Conservation (phyloP, 192 early-diverging fungal genomes). For the Phlyctochytrium arcticum region DNA sequence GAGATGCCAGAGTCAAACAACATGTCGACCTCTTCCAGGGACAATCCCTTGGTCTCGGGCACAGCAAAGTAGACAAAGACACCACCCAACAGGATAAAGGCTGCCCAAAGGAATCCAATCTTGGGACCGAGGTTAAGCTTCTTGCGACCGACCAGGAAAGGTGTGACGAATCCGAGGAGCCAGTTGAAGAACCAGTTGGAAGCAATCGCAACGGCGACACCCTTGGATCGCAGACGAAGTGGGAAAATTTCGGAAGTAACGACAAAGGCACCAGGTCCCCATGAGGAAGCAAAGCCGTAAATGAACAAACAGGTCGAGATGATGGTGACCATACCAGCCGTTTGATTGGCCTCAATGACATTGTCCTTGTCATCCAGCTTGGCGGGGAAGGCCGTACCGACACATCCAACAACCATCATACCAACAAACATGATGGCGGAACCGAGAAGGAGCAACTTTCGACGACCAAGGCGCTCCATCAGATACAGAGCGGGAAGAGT, state of each 20-base stretch:
- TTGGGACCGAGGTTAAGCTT: conserved; percentile 37
- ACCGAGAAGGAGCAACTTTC: conserved; percentile 72
- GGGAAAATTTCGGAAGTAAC: conserved; percentile 93
- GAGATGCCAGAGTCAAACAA: conserved; percentile 44
- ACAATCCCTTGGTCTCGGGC: conserved; percentile 55
- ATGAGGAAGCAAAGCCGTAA: conserved; percentile 77
- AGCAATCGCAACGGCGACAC: conserved; percentile 74
- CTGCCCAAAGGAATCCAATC: conserved; percentile 68
- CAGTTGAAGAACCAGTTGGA: conserved; percentile 91
- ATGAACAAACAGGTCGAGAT: conserved; percentile 80
- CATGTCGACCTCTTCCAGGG: conserved; percentile 84
- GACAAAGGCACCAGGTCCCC: conserved; percentile 92
- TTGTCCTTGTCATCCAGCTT: conserved; percentile 31
- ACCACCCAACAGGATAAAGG: conserved; percentile 55
- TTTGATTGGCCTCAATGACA: conserved; percentile 6
- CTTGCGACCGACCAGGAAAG: conserved; percentile 39
- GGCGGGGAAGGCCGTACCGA: conserved; percentile 40
- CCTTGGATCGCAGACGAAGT: conserved; percentile 82
- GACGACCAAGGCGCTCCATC: conserved; percentile 79
- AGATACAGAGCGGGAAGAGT: conserved; percentile 84
- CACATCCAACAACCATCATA: conserved; percentile 57
- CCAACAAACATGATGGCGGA: conserved; percentile 57
- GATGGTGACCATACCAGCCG: conserved; percentile 35
- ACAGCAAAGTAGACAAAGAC: conserved; percentile 33
- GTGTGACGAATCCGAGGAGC: conserved; percentile 68